Percentiles rank a stretch among this genome's conserved stretches.
Conservation (phyloP, 169 alveolate species). For the Plasmodium inui region DNA sequence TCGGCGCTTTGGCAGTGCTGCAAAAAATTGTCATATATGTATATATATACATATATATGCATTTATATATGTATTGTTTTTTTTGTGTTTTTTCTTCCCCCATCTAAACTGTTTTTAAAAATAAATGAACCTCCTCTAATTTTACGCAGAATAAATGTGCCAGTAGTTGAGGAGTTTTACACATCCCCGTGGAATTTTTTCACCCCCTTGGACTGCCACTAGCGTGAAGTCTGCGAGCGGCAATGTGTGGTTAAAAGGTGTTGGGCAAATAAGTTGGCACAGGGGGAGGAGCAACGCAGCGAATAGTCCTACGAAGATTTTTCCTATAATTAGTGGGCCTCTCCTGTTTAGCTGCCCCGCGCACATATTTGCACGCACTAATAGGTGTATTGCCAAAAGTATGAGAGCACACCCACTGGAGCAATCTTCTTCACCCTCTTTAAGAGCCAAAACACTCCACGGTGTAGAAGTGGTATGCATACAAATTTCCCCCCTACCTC, state of each 20-base stretch:
- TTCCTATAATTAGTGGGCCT: not conserved
- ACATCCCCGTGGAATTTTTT: not conserved
- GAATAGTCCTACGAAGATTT: not conserved
- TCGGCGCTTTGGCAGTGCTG: slow-evolving; percentile 19
- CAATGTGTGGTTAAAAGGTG: not conserved
- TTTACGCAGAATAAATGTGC: not conserved
- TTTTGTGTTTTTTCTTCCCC: not conserved
- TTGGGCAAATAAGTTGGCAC: not conserved
- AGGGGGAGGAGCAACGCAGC: not conserved
- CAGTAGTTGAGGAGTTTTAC: not conserved
- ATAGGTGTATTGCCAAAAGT: not conserved
- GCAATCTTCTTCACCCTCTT: not conserved
- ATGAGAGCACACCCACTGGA: not conserved
- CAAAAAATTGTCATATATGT: not conserved
- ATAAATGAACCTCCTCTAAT: not conserved
- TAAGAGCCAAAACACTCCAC: not conserved
- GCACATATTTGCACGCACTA: not conserved
- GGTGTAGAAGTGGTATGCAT: not conserved
- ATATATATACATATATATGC: not conserved
- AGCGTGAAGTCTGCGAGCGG: not conserved
- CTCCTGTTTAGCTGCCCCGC: not conserved
- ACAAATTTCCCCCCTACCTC: not conserved
- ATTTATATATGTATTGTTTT: not conserved
- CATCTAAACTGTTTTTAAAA: not conserved
- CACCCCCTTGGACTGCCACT: not conserved